A percentile compares a stretch with the other conserved stretches of the same genome.
Conservation (phyloP, 257 asterid species). For the Solanum pennellii region DNA sequence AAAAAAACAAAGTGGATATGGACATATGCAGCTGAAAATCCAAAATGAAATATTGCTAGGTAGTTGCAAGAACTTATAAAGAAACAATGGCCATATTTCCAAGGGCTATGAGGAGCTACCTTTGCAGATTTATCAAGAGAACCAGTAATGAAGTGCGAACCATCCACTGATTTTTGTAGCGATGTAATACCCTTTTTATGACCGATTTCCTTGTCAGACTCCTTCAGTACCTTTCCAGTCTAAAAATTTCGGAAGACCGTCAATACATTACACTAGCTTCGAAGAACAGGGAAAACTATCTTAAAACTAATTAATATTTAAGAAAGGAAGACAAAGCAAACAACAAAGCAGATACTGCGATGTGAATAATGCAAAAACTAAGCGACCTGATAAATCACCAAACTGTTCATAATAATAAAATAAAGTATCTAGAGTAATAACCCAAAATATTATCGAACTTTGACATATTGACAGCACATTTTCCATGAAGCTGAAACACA, state of each 20-base stretch:
- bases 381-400: neutral
- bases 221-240: slow-evolving; percentile 69
- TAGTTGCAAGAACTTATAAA: neutral
- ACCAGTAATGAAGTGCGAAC: slow-evolving; percentile 78
- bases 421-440: neutral
- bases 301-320: neutral
- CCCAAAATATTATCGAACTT: neutral
- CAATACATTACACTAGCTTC: neutral
- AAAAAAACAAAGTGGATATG: neutral
- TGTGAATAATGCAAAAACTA: neutral
- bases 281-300: neutral
- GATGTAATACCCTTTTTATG: slow-evolving; percentile 83
- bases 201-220: slow-evolving; percentile 64
- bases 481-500: neutral
- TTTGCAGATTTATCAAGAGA: slow-evolving; percentile 88
- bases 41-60: neutral
- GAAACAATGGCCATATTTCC: neutral
- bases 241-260: slow-evolving; percentile 4
- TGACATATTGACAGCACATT: neutral
- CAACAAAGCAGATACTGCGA: neutral
- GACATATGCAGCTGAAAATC: neutral
- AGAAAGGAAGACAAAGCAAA: neutral
- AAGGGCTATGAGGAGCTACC: slow-evolving; percentile 22
- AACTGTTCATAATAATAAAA: neutral
- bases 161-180: slow-evolving; percentile 58